Evolutionary conservation across 192 early-diverging fungal genomes (phyloP), one percentile per base, ranked within the genome.

Genomic region (Coemansia sp.): DNA sequence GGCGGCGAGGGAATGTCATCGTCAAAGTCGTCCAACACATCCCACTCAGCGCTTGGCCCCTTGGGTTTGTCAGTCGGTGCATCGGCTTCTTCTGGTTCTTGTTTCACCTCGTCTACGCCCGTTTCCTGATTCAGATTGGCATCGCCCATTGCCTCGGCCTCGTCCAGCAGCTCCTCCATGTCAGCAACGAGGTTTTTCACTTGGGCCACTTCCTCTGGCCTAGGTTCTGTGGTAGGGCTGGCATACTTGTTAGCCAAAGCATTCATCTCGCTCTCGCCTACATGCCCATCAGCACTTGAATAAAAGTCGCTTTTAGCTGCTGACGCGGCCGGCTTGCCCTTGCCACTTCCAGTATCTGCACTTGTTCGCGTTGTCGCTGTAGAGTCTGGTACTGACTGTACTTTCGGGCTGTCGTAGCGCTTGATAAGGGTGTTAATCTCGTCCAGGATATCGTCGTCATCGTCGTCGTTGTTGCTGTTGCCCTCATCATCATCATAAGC

Each of bases 131-230:
- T 36, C 4, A 2, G 38, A n/a, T 57, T 46, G 6, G 23, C 60
- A 14, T 36, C 39, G 8, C 36, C 64, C 53, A 64, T 69, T 3
- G 73, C 71, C n/a, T 77, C 80, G 7, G 48, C 76, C 38, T 83
- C 80, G 30, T 74, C 76, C 6, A 77, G 65, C 69, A 83, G 69
- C 60, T 78, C 80, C 46, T 77, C 76, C 80, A 83, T 78, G 33
- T 78, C 80, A 1, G 80, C 71, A 44, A 77, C 75, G 45, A 82
- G 55, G 3, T 71, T 68, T 48, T 57, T 65, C 16, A 71, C 70
- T 1, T 62, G 61, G 26, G 35, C 35, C 8, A 45, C 39, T 1
- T 66, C 60, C 23, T 34, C 60, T 30, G 53, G 35, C 36, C 20
- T 30, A 15, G 53, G 39, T 11, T 18, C 48, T 18, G 21, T 33